These are phyloP conservation scores for Populus nigra DNA, from an alignment of 345 rosid genomes.

Conservation along the genomic window DNA sequence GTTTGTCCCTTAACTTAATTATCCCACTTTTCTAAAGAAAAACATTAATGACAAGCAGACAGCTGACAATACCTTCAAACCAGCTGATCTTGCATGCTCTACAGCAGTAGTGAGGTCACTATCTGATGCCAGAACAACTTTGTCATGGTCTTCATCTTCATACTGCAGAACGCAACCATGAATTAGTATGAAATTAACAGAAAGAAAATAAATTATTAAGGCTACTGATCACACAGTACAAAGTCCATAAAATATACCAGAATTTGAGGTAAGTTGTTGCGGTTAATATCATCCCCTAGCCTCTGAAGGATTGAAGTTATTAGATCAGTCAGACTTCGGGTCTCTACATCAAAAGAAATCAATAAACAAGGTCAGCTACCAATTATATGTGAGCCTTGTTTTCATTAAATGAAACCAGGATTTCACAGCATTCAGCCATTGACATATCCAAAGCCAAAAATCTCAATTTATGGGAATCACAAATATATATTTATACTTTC, in stretches of 20 bases:
- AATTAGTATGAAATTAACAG: constrained; percentile 10
- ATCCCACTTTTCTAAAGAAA: not conserved
- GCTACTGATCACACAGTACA: not conserved
- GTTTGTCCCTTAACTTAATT: not conserved
- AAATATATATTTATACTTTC: not conserved
- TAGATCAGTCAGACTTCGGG: constrained; percentile 71
- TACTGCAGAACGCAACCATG: constrained; percentile 46
- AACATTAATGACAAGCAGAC: not conserved
- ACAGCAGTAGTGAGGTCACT: constrained; percentile 80
- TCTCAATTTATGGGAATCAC: not conserved
- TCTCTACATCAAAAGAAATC: constrained; percentile 45
- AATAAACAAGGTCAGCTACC: constrained; percentile 13
- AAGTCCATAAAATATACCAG: constrained; percentile 48
- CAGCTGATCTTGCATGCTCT: constrained; percentile 84
- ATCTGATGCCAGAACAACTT: constrained; percentile 84
- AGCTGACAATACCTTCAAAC: constrained; percentile 71
- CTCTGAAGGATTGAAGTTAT: constrained; percentile 83
- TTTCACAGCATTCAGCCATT: not conserved
- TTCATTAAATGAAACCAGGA: not conserved
- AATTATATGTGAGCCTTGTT: not conserved
- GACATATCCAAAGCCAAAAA: not conserved
- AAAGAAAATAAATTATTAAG: not conserved
- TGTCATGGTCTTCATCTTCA: constrained; percentile 95
- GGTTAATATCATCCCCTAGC: constrained; percentile 78
- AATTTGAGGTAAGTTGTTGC: constrained; percentile 73